A percentile compares a stretch with the other conserved stretches of the same genome.
Evolutionary conservation across 495 filamentous ascomycete genomes (phyloP).

Genomic region (Podospora appendiculata): DNA sequence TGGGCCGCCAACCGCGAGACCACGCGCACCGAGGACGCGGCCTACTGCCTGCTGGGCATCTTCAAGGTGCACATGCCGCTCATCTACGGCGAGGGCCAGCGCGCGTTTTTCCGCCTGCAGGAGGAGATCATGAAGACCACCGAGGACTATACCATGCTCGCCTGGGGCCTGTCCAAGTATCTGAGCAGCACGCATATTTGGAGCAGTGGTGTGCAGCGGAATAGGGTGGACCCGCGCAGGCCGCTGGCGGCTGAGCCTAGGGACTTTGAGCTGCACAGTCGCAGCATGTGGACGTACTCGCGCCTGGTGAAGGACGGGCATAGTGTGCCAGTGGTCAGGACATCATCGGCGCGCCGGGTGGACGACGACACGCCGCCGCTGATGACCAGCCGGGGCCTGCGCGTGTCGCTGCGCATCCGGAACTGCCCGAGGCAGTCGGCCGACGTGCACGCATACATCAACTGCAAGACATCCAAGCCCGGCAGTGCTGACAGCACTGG

Average conservation of each 20-base stretch:
- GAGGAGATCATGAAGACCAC: conserved; percentile 22
- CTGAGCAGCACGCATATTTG: conserved; percentile 3
- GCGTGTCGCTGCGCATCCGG: conserved; percentile 9
- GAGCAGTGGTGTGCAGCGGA: background rate
- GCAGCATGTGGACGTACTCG: conserved; percentile 12
- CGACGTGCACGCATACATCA: conserved; percentile 17
- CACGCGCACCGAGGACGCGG: conserved; percentile 5
- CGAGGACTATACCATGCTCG: conserved; percentile 23
- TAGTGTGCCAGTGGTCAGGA: no score
- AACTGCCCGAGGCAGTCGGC: background rate
- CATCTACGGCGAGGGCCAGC: conserved; percentile 9
- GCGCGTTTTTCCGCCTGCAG: conserved; percentile 15
- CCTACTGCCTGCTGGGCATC: conserved; percentile 10
- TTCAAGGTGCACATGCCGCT: conserved; percentile 14
- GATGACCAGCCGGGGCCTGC: conserved; percentile 16
- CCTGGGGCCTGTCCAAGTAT: conserved; percentile 12
- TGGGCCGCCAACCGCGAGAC: conserved; percentile 7
- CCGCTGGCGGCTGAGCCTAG: conserved; percentile 14
- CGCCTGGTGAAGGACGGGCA: background rate
- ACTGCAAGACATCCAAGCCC: conserved; percentile 11
- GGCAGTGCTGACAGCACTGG: background rate
- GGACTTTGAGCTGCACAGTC: conserved; percentile 17
- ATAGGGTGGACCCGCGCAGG: background rate
- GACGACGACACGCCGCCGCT: conserved; percentile 17
- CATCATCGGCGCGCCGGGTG: background rate